Evolutionary conservation across 208 protist species (phyloP).

Genomic region (Wallacemonas collosoma): DNA sequence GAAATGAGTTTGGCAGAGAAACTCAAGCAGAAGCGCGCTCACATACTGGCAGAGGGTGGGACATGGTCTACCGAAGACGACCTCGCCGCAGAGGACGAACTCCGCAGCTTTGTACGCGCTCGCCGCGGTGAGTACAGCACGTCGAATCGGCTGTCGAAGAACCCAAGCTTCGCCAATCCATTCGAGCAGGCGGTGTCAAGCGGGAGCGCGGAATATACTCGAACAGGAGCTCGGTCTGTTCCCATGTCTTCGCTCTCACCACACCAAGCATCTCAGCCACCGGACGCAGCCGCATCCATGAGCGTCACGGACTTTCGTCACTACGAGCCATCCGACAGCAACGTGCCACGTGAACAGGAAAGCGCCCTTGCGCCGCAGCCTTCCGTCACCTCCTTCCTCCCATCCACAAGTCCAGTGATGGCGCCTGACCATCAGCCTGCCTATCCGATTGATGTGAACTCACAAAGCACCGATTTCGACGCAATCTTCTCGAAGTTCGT

Average conservation of each 20-base stretch:
- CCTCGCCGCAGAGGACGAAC: conserved; percentile 42
- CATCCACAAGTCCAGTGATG: conserved; percentile 4
- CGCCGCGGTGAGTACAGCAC: conserved; percentile 24
- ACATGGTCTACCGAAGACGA: conserved; percentile 47
- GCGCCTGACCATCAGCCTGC: conserved; percentile 2
- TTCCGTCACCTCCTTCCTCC: conserved; percentile 8
- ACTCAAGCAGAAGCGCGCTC: conserved; percentile 34
- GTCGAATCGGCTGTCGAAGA: conserved; percentile 26
- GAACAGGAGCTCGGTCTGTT: too few species aligned
- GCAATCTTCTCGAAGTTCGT: conserved; percentile 58
- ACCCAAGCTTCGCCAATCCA: conserved; percentile 43
- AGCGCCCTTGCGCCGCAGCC: background rate
- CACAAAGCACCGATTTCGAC: conserved; percentile 38
- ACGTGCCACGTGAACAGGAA: background rate
- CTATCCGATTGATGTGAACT: conserved; percentile 6
- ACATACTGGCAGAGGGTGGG: conserved; percentile 20
- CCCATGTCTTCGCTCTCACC: background rate
- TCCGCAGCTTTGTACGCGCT: conserved; percentile 42
- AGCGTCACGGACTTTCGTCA: conserved; percentile 9
- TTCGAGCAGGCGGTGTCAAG: conserved; percentile 21
- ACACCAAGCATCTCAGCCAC: background rate
- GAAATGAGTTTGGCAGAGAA: conserved; percentile 53
- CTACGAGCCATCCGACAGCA: conserved; percentile 3
- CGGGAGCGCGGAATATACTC: background rate
- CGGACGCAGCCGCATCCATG: background rate